Evolutionary conservation across 2,329 filamentous ascomycete genomes (phyloP).

Genomic region (Pseudocercospora crystallina): DNA sequence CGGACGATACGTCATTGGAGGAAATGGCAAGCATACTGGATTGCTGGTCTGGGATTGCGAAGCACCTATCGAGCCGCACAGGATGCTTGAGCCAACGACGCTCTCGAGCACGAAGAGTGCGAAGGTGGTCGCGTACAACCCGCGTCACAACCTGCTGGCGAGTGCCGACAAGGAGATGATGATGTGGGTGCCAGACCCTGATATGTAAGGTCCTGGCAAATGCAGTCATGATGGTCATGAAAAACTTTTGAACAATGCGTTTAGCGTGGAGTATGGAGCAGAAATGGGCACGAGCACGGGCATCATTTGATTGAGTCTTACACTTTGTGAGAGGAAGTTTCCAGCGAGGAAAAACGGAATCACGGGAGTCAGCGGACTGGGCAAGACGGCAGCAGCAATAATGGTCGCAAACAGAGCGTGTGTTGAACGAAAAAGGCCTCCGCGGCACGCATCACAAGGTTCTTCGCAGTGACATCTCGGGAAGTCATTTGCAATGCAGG

Average conservation of each 20-base stretch:
- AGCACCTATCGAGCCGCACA: conserved; percentile 55
- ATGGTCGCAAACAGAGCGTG: too few relatives aligned
- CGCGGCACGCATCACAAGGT: too few relatives aligned
- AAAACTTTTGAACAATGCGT: not conserved
- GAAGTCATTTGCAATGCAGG: too few relatives aligned
- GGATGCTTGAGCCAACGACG: conserved; percentile 63
- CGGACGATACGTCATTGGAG: conserved; percentile 82
- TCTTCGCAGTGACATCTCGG: too few relatives aligned
- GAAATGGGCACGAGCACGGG: too few relatives aligned
- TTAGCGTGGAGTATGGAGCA: not conserved
- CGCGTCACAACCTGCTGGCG: conserved; percentile 85
- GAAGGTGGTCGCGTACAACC: conserved; percentile 82
- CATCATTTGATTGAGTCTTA: too few relatives aligned
- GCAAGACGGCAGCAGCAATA: too few relatives aligned
- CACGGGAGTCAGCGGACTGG: too few relatives aligned
- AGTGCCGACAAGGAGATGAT: conserved; percentile 78
- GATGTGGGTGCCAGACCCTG: conserved; percentile 39
- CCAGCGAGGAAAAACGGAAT: too few relatives aligned
- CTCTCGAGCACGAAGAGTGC: conserved; percentile 65
- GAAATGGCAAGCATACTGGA: conserved; percentile 63
- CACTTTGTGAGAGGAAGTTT: too few relatives aligned
- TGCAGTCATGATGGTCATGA: not conserved
- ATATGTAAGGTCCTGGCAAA: conserved; percentile 4
- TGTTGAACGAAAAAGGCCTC: too few relatives aligned
- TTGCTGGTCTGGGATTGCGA: conserved; percentile 82